These are phyloP conservation scores for Alternaria postmessia DNA, from an alignment of 2,329 filamentous ascomycete species.

Conservation along the genomic window DNA sequence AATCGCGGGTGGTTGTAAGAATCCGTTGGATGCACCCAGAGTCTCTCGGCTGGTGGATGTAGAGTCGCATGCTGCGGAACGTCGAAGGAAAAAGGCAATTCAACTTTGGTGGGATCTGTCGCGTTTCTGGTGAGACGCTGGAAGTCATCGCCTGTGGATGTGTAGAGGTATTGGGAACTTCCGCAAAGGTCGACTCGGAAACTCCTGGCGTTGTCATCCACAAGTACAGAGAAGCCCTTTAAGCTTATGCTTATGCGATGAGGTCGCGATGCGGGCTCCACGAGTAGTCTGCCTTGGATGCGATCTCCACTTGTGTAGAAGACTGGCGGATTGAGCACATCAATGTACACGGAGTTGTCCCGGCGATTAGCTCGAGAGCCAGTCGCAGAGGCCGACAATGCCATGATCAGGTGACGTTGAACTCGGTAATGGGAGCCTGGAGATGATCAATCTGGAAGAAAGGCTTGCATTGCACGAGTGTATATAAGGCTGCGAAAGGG, in stretches of 20 bases:
- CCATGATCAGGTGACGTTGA: slow-evolving; percentile 14
- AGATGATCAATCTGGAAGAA: neutral
- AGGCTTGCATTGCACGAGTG: neutral
- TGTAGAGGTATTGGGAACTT: slow-evolving; percentile 28
- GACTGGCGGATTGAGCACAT: slow-evolving; percentile 17
- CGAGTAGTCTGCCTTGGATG: slow-evolving; percentile 30
- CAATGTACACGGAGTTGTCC: slow-evolving; percentile 28
- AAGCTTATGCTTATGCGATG: slow-evolving; percentile 27
- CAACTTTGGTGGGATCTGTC: slow-evolving; percentile 28
- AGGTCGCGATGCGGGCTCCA: slow-evolving; percentile 30
- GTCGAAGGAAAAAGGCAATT: slow-evolving; percentile 37
- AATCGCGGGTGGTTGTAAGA: slow-evolving; percentile 32
- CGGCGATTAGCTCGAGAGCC: slow-evolving; percentile 19
- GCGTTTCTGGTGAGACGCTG: slow-evolving; percentile 33
- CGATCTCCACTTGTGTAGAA: slow-evolving; percentile 33
- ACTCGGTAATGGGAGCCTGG: neutral
- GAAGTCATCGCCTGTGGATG: slow-evolving; percentile 26
- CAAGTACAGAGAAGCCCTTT: slow-evolving; percentile 22
- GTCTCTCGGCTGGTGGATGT: slow-evolving; percentile 20
- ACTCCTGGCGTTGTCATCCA: slow-evolving; percentile 20
- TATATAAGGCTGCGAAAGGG: neutral
- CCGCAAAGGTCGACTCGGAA: slow-evolving; percentile 28
- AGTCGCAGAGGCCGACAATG: slow-evolving; percentile 13
- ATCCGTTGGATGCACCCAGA: slow-evolving; percentile 27
- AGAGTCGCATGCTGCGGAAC: slow-evolving; percentile 29